Percentiles rank a stretch among this genome's conserved stretches.
Conservation (phyloP, 768 basidiomycete genomes). For the Asterophora parasitica region DNA sequence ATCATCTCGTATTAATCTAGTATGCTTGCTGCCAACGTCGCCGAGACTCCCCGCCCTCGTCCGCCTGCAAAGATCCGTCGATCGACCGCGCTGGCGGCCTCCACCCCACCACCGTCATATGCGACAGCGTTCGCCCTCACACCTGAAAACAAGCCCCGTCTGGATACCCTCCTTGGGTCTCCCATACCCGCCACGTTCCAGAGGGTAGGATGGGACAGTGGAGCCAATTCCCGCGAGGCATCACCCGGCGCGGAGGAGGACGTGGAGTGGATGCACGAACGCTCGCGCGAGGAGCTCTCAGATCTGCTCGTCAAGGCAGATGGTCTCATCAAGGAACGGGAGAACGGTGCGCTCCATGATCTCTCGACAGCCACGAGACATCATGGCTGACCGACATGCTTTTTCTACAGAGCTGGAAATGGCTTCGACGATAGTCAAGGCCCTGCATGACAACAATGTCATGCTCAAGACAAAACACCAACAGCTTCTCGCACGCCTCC, state of each 20-base stretch:
- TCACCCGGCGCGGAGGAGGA: constrained; percentile 19
- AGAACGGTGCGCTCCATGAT: constrained; percentile 52
- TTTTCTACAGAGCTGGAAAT: constrained; percentile 53
- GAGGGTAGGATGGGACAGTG: constrained; percentile 21
- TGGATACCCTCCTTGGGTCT: constrained; percentile 30
- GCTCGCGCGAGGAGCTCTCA: constrained; percentile 69
- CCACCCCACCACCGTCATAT: constrained; percentile 40
- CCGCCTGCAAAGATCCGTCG: constrained; percentile 69
- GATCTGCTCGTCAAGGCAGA: constrained; percentile 69
- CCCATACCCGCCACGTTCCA: constrained; percentile 34
- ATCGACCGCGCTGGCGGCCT: constrained; percentile 31
- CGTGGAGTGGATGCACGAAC: constrained; percentile 52
- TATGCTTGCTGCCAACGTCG: constrained; percentile 32
- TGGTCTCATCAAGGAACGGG: constrained; percentile 69
- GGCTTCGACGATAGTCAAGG: constrained; percentile 66
- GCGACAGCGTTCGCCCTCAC: constrained; percentile 35
- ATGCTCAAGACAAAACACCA: constrained; percentile 69
- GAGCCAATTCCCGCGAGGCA: constrained; percentile 11
- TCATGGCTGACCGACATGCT: constrained; percentile 8
- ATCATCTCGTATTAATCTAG: neutral
- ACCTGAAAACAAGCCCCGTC: constrained; percentile 16
- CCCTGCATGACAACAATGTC: constrained; percentile 63
- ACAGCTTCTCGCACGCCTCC: constrained; percentile 61
- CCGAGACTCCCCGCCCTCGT: constrained; percentile 57
- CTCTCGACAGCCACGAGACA: neutral